Percentiles rank a stretch among this genome's conserved stretches.
These are phyloP conservation scores for Posidonia australis DNA, from an alignment of 106 monocot genomes.

Conservation along the genomic window DNA sequence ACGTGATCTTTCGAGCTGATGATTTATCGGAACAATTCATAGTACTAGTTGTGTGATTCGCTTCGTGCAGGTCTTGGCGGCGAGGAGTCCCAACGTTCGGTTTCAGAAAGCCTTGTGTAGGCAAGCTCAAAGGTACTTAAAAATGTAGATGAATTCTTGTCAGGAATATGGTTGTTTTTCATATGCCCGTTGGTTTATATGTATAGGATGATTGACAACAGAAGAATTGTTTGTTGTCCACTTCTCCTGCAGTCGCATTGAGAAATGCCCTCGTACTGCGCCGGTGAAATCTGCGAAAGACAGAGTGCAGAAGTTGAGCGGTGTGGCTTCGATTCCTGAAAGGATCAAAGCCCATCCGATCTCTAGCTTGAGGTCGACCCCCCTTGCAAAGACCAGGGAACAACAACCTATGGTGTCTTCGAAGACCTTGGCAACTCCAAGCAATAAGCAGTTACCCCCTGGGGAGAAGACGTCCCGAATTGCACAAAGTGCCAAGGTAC, in stretches of 20 bases:
- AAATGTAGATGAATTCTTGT: neutral
- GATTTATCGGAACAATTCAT: no score
- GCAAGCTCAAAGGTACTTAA: conserved; percentile 28
- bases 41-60: no score
- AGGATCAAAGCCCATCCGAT: conserved; percentile 36
- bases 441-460: conserved; percentile 8
- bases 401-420: neutral
- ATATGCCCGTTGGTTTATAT: neutral
- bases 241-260: conserved; percentile 22
- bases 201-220: neutral
- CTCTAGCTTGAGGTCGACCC: conserved; percentile 37
- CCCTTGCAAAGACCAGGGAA: conserved; percentile 16
- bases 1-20: neutral
- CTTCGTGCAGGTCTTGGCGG: conserved; percentile 45
- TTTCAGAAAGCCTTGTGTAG: conserved; percentile 33
- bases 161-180: neutral
- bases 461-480: conserved; percentile 14
- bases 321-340: conserved; percentile 21
- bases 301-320: conserved; percentile 21
- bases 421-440: conserved; percentile 33
- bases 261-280: conserved; percentile 57
- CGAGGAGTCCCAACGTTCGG: conserved; percentile 66
- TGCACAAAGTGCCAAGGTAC: conserved; percentile 8
- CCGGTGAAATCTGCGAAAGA: conserved; percentile 48
- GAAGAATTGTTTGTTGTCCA: neutral